Evolutionary conservation across 2,329 filamentous ascomycete genomes (phyloP).

Genomic region (Graphilbum ipis-grandicollis): DNA sequence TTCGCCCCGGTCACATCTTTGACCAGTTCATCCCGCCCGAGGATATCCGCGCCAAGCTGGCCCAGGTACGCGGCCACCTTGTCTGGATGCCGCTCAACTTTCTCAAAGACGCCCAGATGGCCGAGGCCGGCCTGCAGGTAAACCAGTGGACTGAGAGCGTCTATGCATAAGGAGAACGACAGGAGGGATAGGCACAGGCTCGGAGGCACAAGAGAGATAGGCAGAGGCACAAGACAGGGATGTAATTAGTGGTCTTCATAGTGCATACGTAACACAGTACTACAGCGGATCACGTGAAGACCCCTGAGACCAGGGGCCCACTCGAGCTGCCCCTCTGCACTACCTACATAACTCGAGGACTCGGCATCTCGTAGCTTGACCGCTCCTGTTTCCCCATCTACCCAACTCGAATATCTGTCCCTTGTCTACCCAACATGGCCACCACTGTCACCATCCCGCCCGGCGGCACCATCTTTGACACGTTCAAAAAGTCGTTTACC

Average conservation of each 20-base stretch:
- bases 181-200: too few species aligned
- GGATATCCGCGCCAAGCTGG: slow-evolving; percentile 58
- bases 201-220: too few species aligned
- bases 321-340: too few species aligned
- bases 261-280: too few species aligned
- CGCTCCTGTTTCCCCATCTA: too few species aligned
- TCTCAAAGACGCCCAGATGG: slow-evolving; percentile 70
- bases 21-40: slow-evolving; percentile 58
- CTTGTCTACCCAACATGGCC: not conserved
- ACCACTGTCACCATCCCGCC: slow-evolving; percentile 27
- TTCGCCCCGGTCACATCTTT: slow-evolving; percentile 75
- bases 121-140: slow-evolving; percentile 70
- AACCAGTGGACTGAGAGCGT: slow-evolving; percentile 80
- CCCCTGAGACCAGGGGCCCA: too few species aligned
- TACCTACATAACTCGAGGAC: too few species aligned
- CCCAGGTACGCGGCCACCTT: slow-evolving; percentile 69
- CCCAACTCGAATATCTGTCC: too few species aligned
- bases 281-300: too few species aligned
- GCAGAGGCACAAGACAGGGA: too few species aligned
- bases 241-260: too few species aligned
- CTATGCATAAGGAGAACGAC: slow-evolving; percentile 51
- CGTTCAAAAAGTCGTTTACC: slow-evolving; percentile 66
- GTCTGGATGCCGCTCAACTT: slow-evolving; percentile 95
- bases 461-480: slow-evolving; percentile 70
- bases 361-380: too few species aligned